Conservation (phyloP, 306 rosid genomes). For the Crotalaria pallida region DNA sequence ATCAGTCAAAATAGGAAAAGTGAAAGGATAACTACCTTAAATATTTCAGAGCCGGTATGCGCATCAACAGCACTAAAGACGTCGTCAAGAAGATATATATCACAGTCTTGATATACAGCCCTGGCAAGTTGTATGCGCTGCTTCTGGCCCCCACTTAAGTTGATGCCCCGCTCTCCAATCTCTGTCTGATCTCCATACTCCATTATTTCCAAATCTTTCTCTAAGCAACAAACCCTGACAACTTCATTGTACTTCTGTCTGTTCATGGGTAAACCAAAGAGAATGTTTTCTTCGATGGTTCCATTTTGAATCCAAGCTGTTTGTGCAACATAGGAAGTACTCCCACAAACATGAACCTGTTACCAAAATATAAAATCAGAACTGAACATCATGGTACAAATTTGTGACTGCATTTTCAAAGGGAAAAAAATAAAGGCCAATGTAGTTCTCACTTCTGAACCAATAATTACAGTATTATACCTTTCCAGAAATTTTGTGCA, state of each 20-base stretch:
- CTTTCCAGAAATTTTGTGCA: conserved; percentile 79
- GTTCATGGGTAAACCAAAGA: conserved; percentile 77
- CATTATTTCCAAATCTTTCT: conserved; percentile 93
- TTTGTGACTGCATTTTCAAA: neutral
- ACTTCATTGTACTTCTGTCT: conserved; percentile 59
- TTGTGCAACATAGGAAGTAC: conserved; percentile 86
- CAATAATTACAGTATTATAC: conserved; percentile 21
- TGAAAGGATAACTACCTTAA: conserved; percentile 48
- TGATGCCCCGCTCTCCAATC: conserved; percentile 98
- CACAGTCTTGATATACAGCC: conserved; percentile 86
- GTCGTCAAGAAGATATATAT: conserved; percentile 89
- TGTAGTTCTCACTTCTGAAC: neutral
- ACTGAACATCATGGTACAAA: neutral
- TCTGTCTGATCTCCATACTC: conserved; percentile 90
- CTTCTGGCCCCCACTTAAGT: conserved; percentile 95
- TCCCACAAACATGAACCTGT: conserved; percentile 87
- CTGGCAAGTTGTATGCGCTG: conserved; percentile 94
- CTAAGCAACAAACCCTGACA: conserved; percentile 78
- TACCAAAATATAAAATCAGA: neutral
- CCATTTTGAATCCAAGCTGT: conserved; percentile 98
- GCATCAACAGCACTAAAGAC: conserved; percentile 99
- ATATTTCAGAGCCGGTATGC: conserved; percentile 91
- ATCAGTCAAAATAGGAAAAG: neutral
- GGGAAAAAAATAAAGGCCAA: neutral
- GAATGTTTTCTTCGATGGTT: conserved; percentile 83